These are phyloP conservation scores for Fraxinus sp. DNA, from an alignment of 305 asterid species.

Conservation along the genomic window DNA sequence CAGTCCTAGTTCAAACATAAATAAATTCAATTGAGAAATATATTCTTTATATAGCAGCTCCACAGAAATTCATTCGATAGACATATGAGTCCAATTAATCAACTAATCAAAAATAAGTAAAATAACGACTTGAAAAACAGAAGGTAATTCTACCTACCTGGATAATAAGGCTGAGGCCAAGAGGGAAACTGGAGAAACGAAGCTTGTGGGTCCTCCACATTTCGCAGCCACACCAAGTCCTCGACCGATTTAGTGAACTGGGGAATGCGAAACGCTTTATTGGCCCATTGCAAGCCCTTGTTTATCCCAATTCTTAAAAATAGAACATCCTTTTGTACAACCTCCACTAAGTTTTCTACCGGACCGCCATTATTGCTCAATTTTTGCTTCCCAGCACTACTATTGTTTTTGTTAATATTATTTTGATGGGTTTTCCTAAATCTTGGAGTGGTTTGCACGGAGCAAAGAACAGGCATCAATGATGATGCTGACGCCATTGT, in stretches of 20 bases:
- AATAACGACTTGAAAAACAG: not conserved
- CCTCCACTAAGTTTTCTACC: conserved; percentile 50
- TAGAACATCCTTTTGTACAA: conserved; percentile 56
- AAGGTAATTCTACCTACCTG: conserved; percentile 45
- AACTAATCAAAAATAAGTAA: not conserved
- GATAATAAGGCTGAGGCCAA: conserved; percentile 83
- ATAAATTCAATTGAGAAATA: not conserved
- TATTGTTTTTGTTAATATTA: not conserved
- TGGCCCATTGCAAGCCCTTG: conserved; percentile 71
- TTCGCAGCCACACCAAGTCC: conserved; percentile 80
- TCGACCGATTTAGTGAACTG: conserved; percentile 59
- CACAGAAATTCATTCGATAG: not conserved
- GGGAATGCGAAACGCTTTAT: conserved; percentile 52
- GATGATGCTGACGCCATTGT: conserved; percentile 34
- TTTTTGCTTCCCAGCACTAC: conserved; percentile 22
- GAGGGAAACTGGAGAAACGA: conserved; percentile 38
- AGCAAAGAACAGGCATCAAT: conserved; percentile 32
- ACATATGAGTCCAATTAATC: not conserved
- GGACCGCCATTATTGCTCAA: conserved; percentile 40
- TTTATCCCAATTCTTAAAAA: conserved; percentile 52
- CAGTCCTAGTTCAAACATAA: not conserved
- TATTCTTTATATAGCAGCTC: not conserved
- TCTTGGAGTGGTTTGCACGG: conserved; percentile 21
- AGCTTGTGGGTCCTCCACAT: conserved; percentile 55
- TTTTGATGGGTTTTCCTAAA: conserved; percentile 11